Conservation (phyloP, 495 filamentous ascomycete species). For the Aspergillus nanangensis region DNA sequence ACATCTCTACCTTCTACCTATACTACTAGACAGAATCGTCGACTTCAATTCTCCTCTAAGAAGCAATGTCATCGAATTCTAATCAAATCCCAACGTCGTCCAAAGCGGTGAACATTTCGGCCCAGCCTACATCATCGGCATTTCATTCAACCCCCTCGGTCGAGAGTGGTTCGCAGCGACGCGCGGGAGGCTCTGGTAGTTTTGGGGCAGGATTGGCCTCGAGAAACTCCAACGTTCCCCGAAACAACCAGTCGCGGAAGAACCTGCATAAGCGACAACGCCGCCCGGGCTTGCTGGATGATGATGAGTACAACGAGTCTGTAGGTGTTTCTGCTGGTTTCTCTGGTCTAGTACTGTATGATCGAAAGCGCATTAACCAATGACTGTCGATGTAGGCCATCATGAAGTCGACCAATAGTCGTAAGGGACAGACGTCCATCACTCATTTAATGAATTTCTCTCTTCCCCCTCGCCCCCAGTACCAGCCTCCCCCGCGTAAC, state of each 20-base stretch:
- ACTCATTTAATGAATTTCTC: constrained; percentile 94
- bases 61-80: constrained; percentile 48
- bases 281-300: constrained; percentile 56
- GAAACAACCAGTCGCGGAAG: constrained; percentile 70
- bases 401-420: constrained; percentile 77
- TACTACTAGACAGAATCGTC: constrained; percentile 3
- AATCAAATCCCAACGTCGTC: constrained; percentile 34
- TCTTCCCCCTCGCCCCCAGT: constrained; percentile 69
- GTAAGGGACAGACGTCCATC: constrained; percentile 92
- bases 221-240: constrained; percentile 44
- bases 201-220: constrained; percentile 57
- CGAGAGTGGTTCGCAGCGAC: constrained; percentile 56
- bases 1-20: constrained; percentile 1
- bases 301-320: constrained; percentile 81
- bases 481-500: constrained; percentile 54
- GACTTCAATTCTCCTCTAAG: background rate
- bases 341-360: no score
- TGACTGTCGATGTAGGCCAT: constrained; percentile 49
- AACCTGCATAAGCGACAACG: constrained; percentile 67
- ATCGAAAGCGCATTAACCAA: constrained; percentile 14
- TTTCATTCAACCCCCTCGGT: constrained; percentile 30
- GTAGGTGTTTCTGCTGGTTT: constrained; percentile 38
- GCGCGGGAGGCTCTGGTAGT: constrained; percentile 59
- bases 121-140: constrained; percentile 32
- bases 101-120: constrained; percentile 42